Conservation (phyloP, 495 filamentous ascomycete genomes). For the Hypoxylon subgilvum region DNA sequence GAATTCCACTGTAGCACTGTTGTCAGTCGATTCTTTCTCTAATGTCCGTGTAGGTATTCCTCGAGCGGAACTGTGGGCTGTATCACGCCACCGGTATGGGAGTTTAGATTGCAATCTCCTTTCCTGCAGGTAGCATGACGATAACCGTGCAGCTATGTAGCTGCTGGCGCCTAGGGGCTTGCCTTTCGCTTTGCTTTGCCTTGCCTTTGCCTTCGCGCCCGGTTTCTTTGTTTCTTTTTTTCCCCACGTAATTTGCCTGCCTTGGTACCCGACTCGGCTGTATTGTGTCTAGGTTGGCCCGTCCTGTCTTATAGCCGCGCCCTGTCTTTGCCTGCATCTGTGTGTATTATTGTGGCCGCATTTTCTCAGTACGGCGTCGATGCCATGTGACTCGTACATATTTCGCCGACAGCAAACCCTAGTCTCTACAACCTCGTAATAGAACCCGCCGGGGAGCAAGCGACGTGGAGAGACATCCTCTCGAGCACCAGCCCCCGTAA, state of each 20-base stretch:
- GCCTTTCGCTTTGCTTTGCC: too few species aligned
- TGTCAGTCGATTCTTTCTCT: conserved; percentile 3
- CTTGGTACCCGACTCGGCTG: conserved; percentile 39
- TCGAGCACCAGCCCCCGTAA: not conserved
- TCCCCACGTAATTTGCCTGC: conserved; percentile 35
- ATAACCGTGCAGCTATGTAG: conserved; percentile 39
- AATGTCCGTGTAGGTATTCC: conserved; percentile 9
- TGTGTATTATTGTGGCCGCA: conserved; percentile 8
- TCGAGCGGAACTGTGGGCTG: conserved; percentile 3
- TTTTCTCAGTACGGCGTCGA: conserved; percentile 32
- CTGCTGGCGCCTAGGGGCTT: conserved; percentile 28
- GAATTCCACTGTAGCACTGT: conserved; percentile 8
- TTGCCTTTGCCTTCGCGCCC: conserved; percentile 27
- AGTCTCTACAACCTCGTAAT: conserved; percentile 10
- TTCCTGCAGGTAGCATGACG: conserved; percentile 34
- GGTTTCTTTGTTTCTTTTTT: too few species aligned
- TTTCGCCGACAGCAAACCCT: conserved; percentile 36
- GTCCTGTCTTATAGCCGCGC: conserved; percentile 35
- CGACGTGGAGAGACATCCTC: conserved; percentile 5
- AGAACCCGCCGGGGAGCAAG: conserved; percentile 4
- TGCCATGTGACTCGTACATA: conserved; percentile 35
- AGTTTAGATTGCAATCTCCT: conserved; percentile 9
- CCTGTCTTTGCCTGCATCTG: conserved; percentile 32
- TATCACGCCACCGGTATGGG: conserved; percentile 31
- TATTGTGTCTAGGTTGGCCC: conserved; percentile 32